Evolutionary conservation across 208 protist genomes (phyloP), one percentile per base, ranked within the genome.

Genomic region (Acanthamoeba triangularis): DNA sequence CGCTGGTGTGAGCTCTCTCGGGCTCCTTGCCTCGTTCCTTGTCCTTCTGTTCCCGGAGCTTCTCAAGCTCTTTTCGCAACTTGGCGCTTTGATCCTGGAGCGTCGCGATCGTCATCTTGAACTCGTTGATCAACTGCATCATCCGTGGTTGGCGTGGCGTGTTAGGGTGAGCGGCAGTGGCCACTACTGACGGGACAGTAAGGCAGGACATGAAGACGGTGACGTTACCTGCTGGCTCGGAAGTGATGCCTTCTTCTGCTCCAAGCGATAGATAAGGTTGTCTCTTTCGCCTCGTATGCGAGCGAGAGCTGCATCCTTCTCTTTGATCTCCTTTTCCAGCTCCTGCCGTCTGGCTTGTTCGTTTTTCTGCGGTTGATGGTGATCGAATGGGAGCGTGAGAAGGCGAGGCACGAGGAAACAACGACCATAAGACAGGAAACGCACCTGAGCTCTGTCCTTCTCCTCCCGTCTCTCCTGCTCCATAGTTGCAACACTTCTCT

Each of bases 161-260:
- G 18, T 67, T 30, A 67, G 28, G 10, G 28, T 23, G 28, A 30
- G 16, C 10, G 16, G 72, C 10, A n/a, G n/a, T n/a, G n/a, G n/a
- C 67, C n/a, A n/a, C n/a, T n/a, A 76, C 30, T 76, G 25, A 37
- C 13, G 20, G 4, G 7, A 14, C 33, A 74, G 8, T 18, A 37
- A 37, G 23, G 3, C 65, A 18, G 65, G 18, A n/a, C 65, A 30
- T 37, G 25, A 25, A 5, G 65, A 30, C 2, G n/a, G 65, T 13
- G n/a, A 49, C 10, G 14, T 25, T 67, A 94, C 90, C 44, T 94
- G 35, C n/a, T 80, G 56, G 52, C 67, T 94, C 44, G 90, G 90
- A 13, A 65, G 90, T 23, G 63, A 61, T 6, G 90, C 90, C 52
- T 94, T 94, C 90, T 94, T 94, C 25, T 94, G 90, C 20, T 94